These are phyloP conservation scores for Gossypium herbaceum DNA, from an alignment of 345 rosid genomes.

Conservation along the genomic window DNA sequence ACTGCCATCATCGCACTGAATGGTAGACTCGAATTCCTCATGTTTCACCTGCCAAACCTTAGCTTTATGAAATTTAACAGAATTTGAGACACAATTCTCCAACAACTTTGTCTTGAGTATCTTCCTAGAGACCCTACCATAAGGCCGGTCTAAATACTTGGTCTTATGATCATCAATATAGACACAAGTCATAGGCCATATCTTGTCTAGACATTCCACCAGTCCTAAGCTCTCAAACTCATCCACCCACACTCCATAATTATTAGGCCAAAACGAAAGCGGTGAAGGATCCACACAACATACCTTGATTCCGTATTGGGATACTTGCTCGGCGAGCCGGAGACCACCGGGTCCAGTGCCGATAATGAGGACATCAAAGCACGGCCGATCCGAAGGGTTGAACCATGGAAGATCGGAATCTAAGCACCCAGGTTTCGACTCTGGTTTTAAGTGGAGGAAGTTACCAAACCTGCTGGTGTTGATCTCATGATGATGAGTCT, in stretches of 20 bases:
- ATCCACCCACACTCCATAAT: constrained; percentile 75
- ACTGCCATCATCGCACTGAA: constrained; percentile 51
- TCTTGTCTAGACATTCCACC: constrained; percentile 48
- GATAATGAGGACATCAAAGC: constrained; percentile 51
- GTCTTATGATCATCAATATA: constrained; percentile 38
- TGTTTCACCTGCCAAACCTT: constrained; percentile 60
- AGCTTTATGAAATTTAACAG: constrained; percentile 53
- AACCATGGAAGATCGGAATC: constrained; percentile 41
- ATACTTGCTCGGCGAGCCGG: constrained; percentile 59
- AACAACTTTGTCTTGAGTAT: constrained; percentile 40
- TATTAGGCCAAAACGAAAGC: constrained; percentile 56
- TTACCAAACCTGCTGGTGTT: constrained; percentile 34
- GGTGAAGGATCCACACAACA: constrained; percentile 71
- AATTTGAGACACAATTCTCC: constrained; percentile 42
- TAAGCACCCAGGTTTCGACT: constrained; percentile 29
- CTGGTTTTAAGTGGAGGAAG: constrained; percentile 51
- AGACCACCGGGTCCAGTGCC: constrained; percentile 73
- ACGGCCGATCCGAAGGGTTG: constrained; percentile 27
- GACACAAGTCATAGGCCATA: constrained; percentile 55
- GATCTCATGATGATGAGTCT: constrained; percentile 11
- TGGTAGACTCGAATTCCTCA: constrained; percentile 43
- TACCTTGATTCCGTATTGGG: constrained; percentile 46
- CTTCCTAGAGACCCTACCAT: constrained; percentile 50
- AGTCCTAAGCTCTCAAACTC: constrained; percentile 58
- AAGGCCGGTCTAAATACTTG: constrained; percentile 54